These are phyloP conservation scores for Antitrichia curtipendula DNA, from an alignment of 225 moss, liverwort and hornwort genomes.

Conservation along the genomic window DNA sequence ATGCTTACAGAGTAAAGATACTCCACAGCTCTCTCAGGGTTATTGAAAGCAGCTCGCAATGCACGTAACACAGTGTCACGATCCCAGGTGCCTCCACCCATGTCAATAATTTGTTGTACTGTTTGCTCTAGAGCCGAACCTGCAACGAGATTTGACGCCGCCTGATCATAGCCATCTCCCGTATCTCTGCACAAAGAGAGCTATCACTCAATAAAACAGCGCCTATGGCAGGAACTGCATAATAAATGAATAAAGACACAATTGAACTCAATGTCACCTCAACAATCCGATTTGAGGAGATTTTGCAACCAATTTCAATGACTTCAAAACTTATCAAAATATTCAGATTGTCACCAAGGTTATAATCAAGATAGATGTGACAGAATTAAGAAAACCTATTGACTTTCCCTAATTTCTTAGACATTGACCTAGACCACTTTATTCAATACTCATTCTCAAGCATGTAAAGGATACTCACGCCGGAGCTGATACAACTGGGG, in stretches of 20 bases:
- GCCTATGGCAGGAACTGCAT: neutral
- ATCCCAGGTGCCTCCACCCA: conserved; percentile 90
- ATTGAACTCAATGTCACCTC: neutral
- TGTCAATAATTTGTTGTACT: conserved; percentile 74
- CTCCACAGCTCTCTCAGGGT: conserved; percentile 91
- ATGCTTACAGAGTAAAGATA: conserved; percentile 80
- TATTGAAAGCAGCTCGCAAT: conserved; percentile 87
- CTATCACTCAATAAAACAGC: neutral
- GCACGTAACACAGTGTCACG: conserved; percentile 27
- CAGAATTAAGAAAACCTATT: neutral
- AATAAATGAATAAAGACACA: neutral
- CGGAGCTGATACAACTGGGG: conserved; percentile 30
- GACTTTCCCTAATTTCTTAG: neutral
- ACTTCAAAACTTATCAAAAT: neutral
- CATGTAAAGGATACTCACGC: conserved; percentile 1
- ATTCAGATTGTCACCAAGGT: neutral
- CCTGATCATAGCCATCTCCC: conserved; percentile 70
- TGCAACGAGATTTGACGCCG: conserved; percentile 87
- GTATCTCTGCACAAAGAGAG: conserved; percentile 21
- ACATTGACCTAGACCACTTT: neutral
- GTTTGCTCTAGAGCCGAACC: conserved; percentile 71
- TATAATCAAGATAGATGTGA: neutral
- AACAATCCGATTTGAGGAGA: neutral
- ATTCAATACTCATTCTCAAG: neutral
- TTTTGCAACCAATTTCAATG: neutral